phyloP scores from a whole-genome alignment of 2,329 filamentous ascomycete genomes.

The Pestalotiopsis sp. region DNA sequence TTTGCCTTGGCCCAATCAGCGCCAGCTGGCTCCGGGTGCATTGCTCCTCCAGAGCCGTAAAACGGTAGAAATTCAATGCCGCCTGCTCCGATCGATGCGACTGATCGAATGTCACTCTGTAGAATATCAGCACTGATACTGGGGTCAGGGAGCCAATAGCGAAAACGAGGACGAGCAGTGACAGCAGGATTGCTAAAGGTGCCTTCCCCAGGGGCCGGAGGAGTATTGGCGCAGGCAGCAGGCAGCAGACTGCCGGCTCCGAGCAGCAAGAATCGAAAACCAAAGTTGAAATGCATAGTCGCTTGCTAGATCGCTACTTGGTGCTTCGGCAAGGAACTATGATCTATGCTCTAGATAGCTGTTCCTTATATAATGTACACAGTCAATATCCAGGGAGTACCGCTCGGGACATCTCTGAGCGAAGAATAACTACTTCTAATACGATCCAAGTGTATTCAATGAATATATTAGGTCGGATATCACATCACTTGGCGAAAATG shows the following conservation, averaged over 20 bases:
- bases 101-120: background rate
- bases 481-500: background rate
- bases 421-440: background rate
- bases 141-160: background rate
- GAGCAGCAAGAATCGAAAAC: background rate
- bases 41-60: background rate
- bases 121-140: background rate
- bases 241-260: background rate
- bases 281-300: background rate
- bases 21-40: background rate
- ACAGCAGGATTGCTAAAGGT: background rate
- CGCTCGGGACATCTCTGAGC: background rate
- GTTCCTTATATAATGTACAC: background rate
- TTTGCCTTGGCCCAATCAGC: background rate
- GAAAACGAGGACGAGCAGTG: conserved; percentile 1
- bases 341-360: background rate
- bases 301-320: background rate
- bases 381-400: background rate
- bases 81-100: background rate
- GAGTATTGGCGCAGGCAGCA: background rate
- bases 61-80: background rate
- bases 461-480: background rate
- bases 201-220: background rate
- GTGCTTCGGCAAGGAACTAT: background rate
- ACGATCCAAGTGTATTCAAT: background rate